A percentile compares a stretch with the other conserved stretches of the same genome.
Evolutionary conservation across 2,329 filamentous ascomycete genomes (phyloP).

Genomic region (Didymella glomerata): DNA sequence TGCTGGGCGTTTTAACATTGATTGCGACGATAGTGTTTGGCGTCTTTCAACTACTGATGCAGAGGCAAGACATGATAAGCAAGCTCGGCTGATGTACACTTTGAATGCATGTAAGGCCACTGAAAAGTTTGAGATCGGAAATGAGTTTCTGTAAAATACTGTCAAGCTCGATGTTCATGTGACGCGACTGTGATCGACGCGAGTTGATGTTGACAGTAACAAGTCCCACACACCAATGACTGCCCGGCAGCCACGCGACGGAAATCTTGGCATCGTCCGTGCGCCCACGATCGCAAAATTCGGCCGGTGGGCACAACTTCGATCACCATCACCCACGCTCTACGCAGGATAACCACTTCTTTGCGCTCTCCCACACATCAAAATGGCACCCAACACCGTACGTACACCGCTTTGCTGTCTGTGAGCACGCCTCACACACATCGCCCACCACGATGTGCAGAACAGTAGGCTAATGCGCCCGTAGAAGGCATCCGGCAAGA

Average conservation of each 20-base stretch:
- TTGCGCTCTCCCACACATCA: conserved; percentile 69
- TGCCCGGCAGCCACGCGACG: neutral
- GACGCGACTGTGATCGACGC: too few species aligned
- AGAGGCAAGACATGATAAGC: too few species aligned
- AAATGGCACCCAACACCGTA: conserved; percentile 92
- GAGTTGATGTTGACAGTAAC: neutral
- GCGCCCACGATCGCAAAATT: conserved; percentile 35
- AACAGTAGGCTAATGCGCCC: conserved; percentile 95
- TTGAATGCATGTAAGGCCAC: too few species aligned
- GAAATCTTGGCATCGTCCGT: conserved; percentile 32
- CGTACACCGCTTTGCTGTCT: conserved; percentile 97
- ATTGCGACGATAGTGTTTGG: too few species aligned
- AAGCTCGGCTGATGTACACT: too few species aligned
- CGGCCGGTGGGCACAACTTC: conserved; percentile 4
- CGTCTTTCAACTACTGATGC: too few species aligned
- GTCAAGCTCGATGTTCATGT: too few species aligned
- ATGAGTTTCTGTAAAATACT: too few species aligned
- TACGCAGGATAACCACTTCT: conserved; percentile 91
- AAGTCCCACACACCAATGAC: neutral
- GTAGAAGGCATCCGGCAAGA: conserved; percentile 64
- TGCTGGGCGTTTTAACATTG: too few species aligned
- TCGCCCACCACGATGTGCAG: conserved; percentile 39
- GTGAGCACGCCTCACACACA: conserved; percentile 51
- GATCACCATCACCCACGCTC: conserved; percentile 34
- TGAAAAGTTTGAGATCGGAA: too few species aligned